Conservation (phyloP, 495 filamentous ascomycete species). For the Schizothecium vesticola region DNA sequence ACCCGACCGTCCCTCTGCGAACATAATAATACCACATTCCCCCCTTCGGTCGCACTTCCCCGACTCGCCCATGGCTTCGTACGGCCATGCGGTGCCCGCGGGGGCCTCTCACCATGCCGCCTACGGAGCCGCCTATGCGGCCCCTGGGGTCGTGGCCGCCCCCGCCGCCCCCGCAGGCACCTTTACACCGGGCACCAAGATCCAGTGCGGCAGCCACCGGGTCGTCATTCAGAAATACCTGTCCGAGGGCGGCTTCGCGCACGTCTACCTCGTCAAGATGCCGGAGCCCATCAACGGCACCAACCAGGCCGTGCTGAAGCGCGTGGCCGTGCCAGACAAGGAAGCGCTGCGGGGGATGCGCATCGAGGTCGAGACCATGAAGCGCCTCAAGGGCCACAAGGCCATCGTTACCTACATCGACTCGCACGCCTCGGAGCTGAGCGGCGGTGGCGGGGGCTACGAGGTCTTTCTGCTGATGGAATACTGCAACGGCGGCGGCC, state of each 20-base stretch:
- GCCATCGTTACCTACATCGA: constrained; percentile 98
- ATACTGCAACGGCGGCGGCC: constrained; percentile 74
- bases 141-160: constrained; percentile 34
- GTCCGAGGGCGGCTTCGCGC: constrained; percentile 96
- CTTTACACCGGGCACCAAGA: constrained; percentile 88
- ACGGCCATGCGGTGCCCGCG: constrained; percentile 37
- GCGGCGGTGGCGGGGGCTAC: constrained; percentile 72
- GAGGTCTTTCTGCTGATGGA: constrained; percentile 99
- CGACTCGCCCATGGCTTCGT: constrained; percentile 38
- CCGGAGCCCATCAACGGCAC: constrained; percentile 71
- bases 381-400: constrained; percentile 91
- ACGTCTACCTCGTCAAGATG: constrained; percentile 93
- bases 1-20: background rate
- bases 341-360: constrained; percentile 90
- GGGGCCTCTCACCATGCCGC: constrained; percentile 30
- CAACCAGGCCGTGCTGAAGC: constrained; percentile 84
- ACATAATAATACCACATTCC: background rate
- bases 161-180: constrained; percentile 74
- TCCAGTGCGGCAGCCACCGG: constrained; percentile 87
- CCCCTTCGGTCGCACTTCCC: background rate
- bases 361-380: constrained; percentile 99
- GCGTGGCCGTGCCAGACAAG: constrained; percentile 97
- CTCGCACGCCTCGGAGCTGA: constrained; percentile 90
- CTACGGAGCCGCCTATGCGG: constrained; percentile 27
- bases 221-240: constrained; percentile 98